Evolutionary conservation across 140 eudicot genomes (phyloP).

Genomic region (Anethum foeniculum): DNA sequence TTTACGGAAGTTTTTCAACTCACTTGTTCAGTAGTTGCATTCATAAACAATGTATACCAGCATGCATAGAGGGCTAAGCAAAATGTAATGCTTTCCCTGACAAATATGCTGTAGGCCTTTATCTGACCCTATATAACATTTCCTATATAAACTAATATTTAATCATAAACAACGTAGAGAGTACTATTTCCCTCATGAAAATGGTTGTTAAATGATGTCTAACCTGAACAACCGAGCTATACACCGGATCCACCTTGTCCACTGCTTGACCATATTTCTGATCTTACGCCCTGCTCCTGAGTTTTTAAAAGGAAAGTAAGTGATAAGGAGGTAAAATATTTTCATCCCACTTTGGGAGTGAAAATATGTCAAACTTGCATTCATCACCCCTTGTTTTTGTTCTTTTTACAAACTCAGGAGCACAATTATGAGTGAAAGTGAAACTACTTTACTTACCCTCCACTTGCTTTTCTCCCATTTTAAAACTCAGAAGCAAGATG

Average conservation of each 20-base stretch:
- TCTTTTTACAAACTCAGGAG: no score
- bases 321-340: no score
- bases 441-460: no score
- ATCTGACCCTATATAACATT: neutral
- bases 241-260: neutral
- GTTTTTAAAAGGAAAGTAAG: no score
- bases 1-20: neutral
- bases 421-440: no score
- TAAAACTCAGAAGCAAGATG: no score
- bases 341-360: no score
- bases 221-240: neutral
- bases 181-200: neutral
- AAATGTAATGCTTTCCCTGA: neutral
- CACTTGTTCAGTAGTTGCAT: neutral
- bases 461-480: no score
- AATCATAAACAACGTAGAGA: neutral
- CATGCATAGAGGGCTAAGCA: slow-evolving; percentile 1
- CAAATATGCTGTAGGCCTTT: neutral
- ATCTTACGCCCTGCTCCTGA: neutral
- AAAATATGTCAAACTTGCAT: no score
- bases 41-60: neutral
- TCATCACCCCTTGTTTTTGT: no score
- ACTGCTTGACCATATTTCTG: neutral
- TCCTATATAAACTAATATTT: neutral
- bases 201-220: neutral